Evolutionary conservation across 2,329 filamentous ascomycete species (phyloP), one percentile per base, ranked within the genome.

Genomic region (Xylariaceae sp.): DNA sequence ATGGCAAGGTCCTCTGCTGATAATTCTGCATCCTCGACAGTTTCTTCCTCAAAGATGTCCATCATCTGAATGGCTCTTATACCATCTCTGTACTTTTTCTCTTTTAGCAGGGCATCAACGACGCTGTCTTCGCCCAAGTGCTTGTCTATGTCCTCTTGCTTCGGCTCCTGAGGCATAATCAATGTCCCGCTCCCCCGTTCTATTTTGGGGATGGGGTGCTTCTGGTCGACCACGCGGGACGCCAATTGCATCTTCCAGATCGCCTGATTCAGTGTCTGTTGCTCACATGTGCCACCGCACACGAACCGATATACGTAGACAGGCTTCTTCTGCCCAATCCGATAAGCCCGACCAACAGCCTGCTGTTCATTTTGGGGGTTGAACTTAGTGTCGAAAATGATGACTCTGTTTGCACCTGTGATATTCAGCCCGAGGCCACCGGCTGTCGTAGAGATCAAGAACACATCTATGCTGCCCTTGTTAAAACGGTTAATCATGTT

Each of bases 241-340:
- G 89, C 83, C 42, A 96, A 76, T 66, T 94, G 88, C 30, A 79
- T 85, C 70, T 96, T 96, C 79, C 91, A 95, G 1, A 95, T 75
- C 1, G 85, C 79, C 56, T 82, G 84, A 68, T 89, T 87, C 61
- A 91, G 83, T 44, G 95, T 73, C 9, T 79, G 78, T 39, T 86
- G 81, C 67, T 96, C 91, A 61, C 87, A 91, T 0, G 90, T 94
- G 1, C 90, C 91, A 2, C 84, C 88, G 10, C 84, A 76, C 22
- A 91, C 74, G 57, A 96, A 84, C 16, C 87, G 86, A 70, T 96
- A 96, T 1, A 96, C 90, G 65, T 81, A 92, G 1, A 95, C 91
- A 0, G 80, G 77, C 63, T 92, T 94, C 36, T 72, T 75, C 69
- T 96, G 92, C 0, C 91, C 90, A 32, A 96, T 80, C 1, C 92